Evolutionary conservation across 805 yeast species (phyloP).

Genomic region (Metschnikowia vanudenii): DNA sequence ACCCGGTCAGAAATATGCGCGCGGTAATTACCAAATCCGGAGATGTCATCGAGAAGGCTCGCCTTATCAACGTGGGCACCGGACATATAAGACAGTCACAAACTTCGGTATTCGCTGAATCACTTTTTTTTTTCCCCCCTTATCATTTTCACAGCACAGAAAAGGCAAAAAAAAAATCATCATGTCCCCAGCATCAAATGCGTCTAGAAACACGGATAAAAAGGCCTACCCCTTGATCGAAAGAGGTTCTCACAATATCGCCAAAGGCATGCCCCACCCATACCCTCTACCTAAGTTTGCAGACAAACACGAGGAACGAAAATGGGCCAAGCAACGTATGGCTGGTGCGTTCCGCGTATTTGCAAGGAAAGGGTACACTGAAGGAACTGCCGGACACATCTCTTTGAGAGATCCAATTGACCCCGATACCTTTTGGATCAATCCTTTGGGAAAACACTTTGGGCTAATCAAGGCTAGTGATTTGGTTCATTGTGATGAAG

Average conservation of each 20-base stretch:
- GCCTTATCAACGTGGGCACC: neutral
- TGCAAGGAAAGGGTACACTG: constrained; percentile 72
- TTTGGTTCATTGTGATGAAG: constrained; percentile 51
- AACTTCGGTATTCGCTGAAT: too few relatives aligned
- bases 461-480: constrained; percentile 39
- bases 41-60: neutral
- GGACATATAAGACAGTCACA: neutral
- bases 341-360: constrained; percentile 84
- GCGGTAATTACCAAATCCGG: constrained; percentile 4
- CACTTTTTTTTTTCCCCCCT: too few relatives aligned
- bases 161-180: too few relatives aligned
- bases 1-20: neutral
- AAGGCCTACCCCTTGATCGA: constrained; percentile 25
- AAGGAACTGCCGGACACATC: constrained; percentile 85
- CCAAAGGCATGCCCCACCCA: constrained; percentile 53
- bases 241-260: constrained; percentile 60
- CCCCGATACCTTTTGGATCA: constrained; percentile 83
- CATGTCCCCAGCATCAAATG: too few relatives aligned
- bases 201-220: constrained; percentile 29
- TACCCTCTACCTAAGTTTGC: constrained; percentile 52
- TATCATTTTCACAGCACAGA: too few relatives aligned
- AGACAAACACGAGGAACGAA: constrained; percentile 48
- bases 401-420: constrained; percentile 82
- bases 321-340: constrained; percentile 66
- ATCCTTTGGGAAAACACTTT: constrained; percentile 82